phyloP scores from a whole-genome alignment of 2,329 filamentous ascomycete genomes.

The Nemania abortiva region DNA sequence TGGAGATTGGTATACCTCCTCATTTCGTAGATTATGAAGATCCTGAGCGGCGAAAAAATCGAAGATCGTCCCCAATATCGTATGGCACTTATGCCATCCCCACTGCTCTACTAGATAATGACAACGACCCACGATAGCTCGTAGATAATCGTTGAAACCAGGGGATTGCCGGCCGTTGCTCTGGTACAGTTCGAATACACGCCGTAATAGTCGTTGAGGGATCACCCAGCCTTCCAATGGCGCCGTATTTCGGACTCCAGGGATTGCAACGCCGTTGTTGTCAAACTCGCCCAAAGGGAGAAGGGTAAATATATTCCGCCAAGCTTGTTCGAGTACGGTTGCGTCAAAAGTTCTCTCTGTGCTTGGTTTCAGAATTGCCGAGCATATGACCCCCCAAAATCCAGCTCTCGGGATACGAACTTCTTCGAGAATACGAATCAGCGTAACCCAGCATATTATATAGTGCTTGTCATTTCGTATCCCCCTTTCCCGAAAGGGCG shows the following conservation, averaged over 20 bases:
- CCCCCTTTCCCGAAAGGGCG: constrained; percentile 62
- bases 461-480: constrained; percentile 61
- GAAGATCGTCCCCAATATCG: constrained; percentile 71
- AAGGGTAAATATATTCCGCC: constrained; percentile 70
- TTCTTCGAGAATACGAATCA: constrained; percentile 66
- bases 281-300: constrained; percentile 73
- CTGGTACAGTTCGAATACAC: constrained; percentile 70
- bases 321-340: constrained; percentile 65
- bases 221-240: constrained; percentile 71
- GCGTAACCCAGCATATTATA: constrained; percentile 68
- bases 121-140: constrained; percentile 69
- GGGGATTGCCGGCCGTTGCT: constrained; percentile 66
- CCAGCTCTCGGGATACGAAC: constrained; percentile 63
- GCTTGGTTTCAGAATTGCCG: constrained; percentile 55
- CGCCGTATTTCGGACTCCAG: constrained; percentile 53
- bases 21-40: constrained; percentile 72
- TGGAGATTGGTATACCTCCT: constrained; percentile 72
- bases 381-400: constrained; percentile 71
- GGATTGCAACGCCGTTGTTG: constrained; percentile 61
- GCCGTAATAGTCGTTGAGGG: constrained; percentile 67
- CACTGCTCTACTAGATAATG: constrained; percentile 73
- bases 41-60: constrained; percentile 75
- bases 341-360: constrained; percentile 57
- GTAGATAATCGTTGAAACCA: constrained; percentile 75
- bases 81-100: constrained; percentile 72